Evolutionary conservation across 2,329 filamentous ascomycete genomes (phyloP), one percentile per base, ranked within the genome.

Genomic region (Chaetomiaceae sp.): DNA sequence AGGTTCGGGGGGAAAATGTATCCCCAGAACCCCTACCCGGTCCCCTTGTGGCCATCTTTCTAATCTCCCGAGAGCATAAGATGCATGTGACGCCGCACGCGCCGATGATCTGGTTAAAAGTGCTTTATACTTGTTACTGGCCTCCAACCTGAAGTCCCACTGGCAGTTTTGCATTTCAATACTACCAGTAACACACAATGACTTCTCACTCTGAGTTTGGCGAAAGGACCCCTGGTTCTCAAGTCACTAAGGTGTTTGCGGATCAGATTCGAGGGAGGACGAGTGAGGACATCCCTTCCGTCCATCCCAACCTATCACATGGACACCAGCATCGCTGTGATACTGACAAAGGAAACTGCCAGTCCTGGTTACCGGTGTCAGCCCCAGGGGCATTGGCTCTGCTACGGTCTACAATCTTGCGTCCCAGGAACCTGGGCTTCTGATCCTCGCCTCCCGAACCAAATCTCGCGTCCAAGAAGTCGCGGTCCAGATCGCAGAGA

Each of bases 401-500:
- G 58, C 65, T 1, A 71, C 69, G 0, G 68, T 65, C 3, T 45
- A 66, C 10, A 67, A 68, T 15, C 66, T 75, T 33, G 71, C 71
- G 3, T 66, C 70, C 0, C 71, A 74, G 41, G 55, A 55, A 3
- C 70, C 72, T 0, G 58, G 56, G 0, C 58, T 61, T 15, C 64
- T 76, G 15, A 65, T 72, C 30, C 63, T 73, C 11, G 70, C 63
- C 2, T 74, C 73, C 3, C 68, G 73, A 14, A 73, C 68, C 9
- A 57, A 56, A 27, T 46, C 61, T 11, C 73, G 72, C 50, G 53
- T 75, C 5, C 63, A 71, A 18, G 55, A 58, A 0, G 70, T 72
- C 1, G 64, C 62, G 6, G 55, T 62, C 8, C 60, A 66, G 6
- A 67, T 75, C 43, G 56, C 48, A 5, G 39, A 55, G 5, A 57